Evolutionary conservation across 163 green algal genomes (phyloP).

Genomic region (Chloromonas sp.): DNA sequence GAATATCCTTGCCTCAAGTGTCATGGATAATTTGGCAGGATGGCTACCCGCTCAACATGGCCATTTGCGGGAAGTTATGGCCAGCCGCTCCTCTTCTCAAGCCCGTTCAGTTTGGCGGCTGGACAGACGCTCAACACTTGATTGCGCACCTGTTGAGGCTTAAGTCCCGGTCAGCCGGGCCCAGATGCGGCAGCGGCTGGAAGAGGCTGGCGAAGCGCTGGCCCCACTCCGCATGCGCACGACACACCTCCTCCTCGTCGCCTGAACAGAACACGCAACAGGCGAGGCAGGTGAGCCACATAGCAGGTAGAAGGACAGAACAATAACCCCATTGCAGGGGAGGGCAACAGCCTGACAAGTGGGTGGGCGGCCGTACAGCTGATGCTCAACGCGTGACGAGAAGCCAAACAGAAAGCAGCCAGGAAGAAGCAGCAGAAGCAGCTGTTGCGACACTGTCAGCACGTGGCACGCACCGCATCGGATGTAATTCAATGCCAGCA

Average conservation of each 20-base stretch:
- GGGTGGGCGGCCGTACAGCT: not conserved
- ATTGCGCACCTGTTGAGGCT: not conserved
- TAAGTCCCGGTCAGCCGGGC: conserved; percentile 6
- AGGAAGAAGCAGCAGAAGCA: not conserved
- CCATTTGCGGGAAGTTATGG: no score
- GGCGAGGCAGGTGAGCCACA: no score
- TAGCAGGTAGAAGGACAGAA: no score
- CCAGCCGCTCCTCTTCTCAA: no score
- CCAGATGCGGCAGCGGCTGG: conserved; percentile 41
- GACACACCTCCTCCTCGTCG: conserved; percentile 67
- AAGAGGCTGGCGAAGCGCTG: conserved; percentile 50
- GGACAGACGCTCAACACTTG: no score
- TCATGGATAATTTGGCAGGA: no score
- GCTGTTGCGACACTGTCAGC: not conserved
- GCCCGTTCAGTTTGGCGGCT: no score
- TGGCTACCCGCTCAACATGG: no score
- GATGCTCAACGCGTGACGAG: not conserved
- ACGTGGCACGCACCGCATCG: not conserved
- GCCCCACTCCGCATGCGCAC: conserved; percentile 78
- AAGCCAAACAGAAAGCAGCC: not conserved
- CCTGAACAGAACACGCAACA: conserved; percentile 26
- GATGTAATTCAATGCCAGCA: conserved; percentile 96
- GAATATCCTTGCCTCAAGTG: no score
- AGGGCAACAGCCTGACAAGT: no score
- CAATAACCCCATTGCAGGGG: no score